Evolutionary conservation across 768 basidiomycete species (phyloP).

Genomic region (Butyriboletus loyo): DNA sequence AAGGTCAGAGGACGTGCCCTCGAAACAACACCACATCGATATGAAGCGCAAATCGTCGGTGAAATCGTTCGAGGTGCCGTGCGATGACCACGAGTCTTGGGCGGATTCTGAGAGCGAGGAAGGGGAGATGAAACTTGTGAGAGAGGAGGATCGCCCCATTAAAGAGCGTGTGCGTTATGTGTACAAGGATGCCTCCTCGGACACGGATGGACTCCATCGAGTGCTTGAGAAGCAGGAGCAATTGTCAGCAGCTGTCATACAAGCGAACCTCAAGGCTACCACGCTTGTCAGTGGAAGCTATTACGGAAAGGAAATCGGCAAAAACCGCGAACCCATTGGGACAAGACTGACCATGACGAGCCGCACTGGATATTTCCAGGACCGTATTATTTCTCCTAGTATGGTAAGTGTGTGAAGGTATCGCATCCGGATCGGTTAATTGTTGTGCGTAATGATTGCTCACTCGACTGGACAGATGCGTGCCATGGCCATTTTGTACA

Average conservation of each 20-base stretch:
- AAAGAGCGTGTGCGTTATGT: constrained; percentile 68
- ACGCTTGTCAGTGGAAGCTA: constrained; percentile 33
- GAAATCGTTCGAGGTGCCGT: constrained; percentile 18
- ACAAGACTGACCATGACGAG: constrained; percentile 94
- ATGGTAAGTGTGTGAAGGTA: constrained; percentile 64
- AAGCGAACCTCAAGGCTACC: constrained; percentile 48
- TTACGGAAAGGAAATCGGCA: constrained; percentile 26
- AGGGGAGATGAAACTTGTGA: constrained; percentile 44
- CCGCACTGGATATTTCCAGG: constrained; percentile 89
- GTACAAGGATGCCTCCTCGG: constrained; percentile 32
- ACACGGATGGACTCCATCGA: constrained; percentile 11
- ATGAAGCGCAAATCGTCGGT: constrained; percentile 31
- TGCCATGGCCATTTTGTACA: constrained; percentile 97
- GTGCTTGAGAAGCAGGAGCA: constrained; percentile 46
- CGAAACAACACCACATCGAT: constrained; percentile 17
- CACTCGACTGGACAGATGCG: constrained; percentile 78
- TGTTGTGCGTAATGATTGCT: neutral
- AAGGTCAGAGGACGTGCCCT: constrained; percentile 32
- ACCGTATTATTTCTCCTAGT: constrained; percentile 88
- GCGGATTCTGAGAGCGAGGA: constrained; percentile 53
- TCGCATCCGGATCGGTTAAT: constrained; percentile 1
- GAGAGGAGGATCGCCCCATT: constrained; percentile 74
- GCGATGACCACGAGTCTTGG: constrained; percentile 48
- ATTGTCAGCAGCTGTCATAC: constrained; percentile 48
- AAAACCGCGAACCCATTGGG: constrained; percentile 64